These are phyloP conservation scores for Verbascum thapsus DNA, from an alignment of 257 asterid species.

Conservation along the genomic window DNA sequence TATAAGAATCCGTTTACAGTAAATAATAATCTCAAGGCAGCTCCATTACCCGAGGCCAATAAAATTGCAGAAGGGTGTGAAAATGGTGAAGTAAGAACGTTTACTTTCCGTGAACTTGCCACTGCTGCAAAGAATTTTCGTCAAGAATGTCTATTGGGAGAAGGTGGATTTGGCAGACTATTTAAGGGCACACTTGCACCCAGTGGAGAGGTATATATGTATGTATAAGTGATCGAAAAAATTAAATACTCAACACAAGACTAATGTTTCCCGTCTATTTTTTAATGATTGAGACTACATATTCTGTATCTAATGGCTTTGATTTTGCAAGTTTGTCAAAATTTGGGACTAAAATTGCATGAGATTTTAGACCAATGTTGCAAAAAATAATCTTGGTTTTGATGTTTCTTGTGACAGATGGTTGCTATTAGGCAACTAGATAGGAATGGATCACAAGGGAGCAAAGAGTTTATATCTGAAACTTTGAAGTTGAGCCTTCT, in stretches of 20 bases:
- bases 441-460: slow-evolving; percentile 67
- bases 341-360: too few species aligned
- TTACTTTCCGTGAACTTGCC: slow-evolving; percentile 91
- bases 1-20: slow-evolving; percentile 32
- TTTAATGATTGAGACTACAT: too few species aligned
- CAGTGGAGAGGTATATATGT: slow-evolving; percentile 79
- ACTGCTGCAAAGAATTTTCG: slow-evolving; percentile 87
- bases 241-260: too few species aligned
- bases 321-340: too few species aligned
- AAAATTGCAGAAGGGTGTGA: slow-evolving; percentile 35
- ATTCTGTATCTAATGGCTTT: too few species aligned
- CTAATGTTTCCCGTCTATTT: too few species aligned
- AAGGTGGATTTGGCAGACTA: slow-evolving; percentile 81
- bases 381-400: too few species aligned
- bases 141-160: slow-evolving; percentile 71
- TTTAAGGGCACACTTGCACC: slow-evolving; percentile 65
- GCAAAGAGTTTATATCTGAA: slow-evolving; percentile 72
- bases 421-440: slow-evolving; percentile 86
- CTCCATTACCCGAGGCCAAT: slow-evolving; percentile 29
- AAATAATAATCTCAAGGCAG: neutral
- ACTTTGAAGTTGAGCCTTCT: slow-evolving; percentile 66
- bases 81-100: slow-evolving; percentile 44
- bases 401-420: slow-evolving; percentile 34
- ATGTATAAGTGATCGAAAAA: too few species aligned
- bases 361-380: too few species aligned